phyloP scores from a whole-genome alignment of 1,284 basidiomycete genomes.

The Paramarasmius palmivorus region DNA sequence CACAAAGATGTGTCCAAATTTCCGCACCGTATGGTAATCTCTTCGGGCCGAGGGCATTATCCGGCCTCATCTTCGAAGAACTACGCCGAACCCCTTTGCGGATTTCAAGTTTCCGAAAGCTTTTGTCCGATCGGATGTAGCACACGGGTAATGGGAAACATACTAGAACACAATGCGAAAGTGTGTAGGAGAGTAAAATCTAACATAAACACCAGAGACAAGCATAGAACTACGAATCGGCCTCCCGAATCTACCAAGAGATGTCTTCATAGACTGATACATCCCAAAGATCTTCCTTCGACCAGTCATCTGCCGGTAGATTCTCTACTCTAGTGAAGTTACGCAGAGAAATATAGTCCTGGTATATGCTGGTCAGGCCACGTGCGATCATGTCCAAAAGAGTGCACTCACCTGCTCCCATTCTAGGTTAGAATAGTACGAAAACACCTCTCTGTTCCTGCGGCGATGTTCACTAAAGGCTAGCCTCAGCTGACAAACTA shows the following conservation, averaged over 20 bases:
- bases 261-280: constrained; percentile 10
- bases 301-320: constrained; percentile 19
- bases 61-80: too few species aligned
- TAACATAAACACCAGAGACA: too few species aligned
- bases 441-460: constrained; percentile 23
- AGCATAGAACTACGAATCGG: neutral
- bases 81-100: too few species aligned
- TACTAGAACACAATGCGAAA: too few species aligned
- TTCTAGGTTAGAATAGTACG: constrained; percentile 22
- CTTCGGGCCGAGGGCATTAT: too few species aligned
- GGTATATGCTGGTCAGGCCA: neutral
- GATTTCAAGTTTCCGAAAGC: too few species aligned
- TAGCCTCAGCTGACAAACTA: neutral
- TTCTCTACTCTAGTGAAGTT: constrained; percentile 24
- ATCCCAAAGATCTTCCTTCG: constrained; percentile 11
- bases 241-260: constrained; percentile 7
- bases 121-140: too few species aligned
- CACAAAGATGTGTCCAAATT: too few species aligned
- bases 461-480: neutral
- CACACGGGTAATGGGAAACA: too few species aligned
- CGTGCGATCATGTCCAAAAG: neutral
- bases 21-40: too few species aligned
- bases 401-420: constrained; percentile 17
- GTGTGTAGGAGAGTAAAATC: too few species aligned
- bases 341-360: constrained; percentile 15